These are phyloP conservation scores for Bonnemaisonia californica DNA, from an alignment of 31 red algal genomes.

Conservation along the genomic window DNA sequence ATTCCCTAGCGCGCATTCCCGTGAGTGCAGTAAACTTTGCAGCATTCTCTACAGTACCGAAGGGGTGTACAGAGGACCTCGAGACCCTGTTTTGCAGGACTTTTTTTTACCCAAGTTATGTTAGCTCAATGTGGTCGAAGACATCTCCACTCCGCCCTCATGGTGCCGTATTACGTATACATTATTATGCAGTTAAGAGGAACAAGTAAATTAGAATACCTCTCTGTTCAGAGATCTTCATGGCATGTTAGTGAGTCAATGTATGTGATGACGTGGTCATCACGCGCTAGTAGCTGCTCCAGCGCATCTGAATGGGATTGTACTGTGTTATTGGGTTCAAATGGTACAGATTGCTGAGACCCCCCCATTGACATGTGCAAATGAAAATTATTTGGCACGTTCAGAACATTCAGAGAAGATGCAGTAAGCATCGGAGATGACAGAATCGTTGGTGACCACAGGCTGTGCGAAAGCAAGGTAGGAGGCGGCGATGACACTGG, in stretches of 20 bases:
- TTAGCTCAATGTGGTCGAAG: too few species aligned
- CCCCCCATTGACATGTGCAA: background rate
- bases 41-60: too few species aligned
- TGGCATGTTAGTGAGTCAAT: slow-evolving; percentile 64
- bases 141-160: too few species aligned
- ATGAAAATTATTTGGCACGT: background rate
- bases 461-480: background rate
- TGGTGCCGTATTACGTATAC: too few species aligned
- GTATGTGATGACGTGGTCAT: slow-evolving; percentile 25
- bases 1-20: too few species aligned
- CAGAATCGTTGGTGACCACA: slow-evolving; percentile 42
- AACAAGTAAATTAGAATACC: too few species aligned
- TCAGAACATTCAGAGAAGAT: background rate
- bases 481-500: slow-evolving; percentile 9
- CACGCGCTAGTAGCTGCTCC: slow-evolving; percentile 43
- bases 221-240: slow-evolving; percentile 28
- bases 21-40: too few species aligned
- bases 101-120: too few species aligned
- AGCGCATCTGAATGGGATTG: slow-evolving; percentile 37
- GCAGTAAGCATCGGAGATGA: slow-evolving; percentile 25
- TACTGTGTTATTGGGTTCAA: slow-evolving; percentile 2
- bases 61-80: too few species aligned
- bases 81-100: too few species aligned
- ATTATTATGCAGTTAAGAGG: too few species aligned
- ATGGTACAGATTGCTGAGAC: background rate